These are phyloP conservation scores for Spirogloea muscicola DNA, from an alignment of 139 green algal species.

Conservation along the genomic window DNA sequence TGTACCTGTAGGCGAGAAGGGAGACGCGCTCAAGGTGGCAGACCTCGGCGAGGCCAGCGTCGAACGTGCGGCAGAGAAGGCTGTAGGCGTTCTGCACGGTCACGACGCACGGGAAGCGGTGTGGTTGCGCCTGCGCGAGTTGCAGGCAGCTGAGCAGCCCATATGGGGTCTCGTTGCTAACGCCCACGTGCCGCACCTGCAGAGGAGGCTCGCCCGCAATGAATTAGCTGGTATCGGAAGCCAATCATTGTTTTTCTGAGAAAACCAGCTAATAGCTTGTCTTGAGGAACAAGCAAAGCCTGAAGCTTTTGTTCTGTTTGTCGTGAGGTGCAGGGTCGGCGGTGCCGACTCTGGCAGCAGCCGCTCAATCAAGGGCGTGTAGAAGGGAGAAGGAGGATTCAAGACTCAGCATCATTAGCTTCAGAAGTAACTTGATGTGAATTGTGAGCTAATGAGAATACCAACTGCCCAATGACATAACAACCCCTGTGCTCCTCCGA, in stretches of 20 bases:
- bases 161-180: slow-evolving; percentile 80
- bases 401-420: not conserved
- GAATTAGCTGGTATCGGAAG: slow-evolving; percentile 50
- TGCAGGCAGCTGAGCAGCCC: slow-evolving; percentile 64
- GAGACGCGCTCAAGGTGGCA: slow-evolving; percentile 64
- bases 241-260: not conserved
- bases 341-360: not conserved
- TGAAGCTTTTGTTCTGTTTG: not conserved
- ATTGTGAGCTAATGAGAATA: not conserved
- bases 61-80: slow-evolving; percentile 57
- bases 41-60: slow-evolving; percentile 62
- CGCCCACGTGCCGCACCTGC: slow-evolving; percentile 71
- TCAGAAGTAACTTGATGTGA: not conserved
- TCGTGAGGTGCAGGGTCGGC: not conserved
- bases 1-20: slow-evolving; percentile 33
- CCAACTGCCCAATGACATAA: not conserved
- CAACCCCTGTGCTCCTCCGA: not conserved
- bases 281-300: not conserved
- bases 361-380: not conserved
- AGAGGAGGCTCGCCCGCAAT: slow-evolving; percentile 50
- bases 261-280: slow-evolving; percentile 12
- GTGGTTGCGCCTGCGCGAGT: slow-evolving; percentile 36
- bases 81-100: slow-evolving; percentile 79
- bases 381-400: not conserved
- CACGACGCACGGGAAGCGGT: slow-evolving; percentile 29